Evolutionary conservation across 202 grass and related monocot genomes (phyloP).

Genomic region (Alloteropsis angusta): DNA sequence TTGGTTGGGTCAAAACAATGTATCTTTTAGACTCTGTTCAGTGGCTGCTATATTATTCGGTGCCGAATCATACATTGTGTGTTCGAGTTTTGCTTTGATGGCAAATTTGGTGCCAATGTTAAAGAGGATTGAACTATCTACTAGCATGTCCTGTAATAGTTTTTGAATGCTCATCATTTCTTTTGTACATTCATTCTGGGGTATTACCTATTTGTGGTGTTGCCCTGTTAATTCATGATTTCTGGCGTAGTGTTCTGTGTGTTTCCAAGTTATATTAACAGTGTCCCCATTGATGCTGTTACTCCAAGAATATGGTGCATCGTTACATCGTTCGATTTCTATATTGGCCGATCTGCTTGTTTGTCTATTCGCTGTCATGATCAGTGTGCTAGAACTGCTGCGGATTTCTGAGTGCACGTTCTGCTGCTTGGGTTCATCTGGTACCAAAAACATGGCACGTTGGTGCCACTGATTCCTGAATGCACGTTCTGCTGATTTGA

Average conservation of each 20-base stretch:
- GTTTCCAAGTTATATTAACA: not conserved
- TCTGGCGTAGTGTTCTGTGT: not conserved
- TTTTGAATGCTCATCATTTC: not conserved
- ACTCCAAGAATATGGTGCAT: not conserved
- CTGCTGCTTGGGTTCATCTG: not conserved
- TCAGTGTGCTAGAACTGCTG: not conserved
- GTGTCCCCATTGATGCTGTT: not conserved
- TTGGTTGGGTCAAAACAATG: constrained; percentile 20
- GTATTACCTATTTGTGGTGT: not conserved
- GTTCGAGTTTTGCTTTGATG: constrained; percentile 1
- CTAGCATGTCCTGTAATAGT: constrained; percentile 7
- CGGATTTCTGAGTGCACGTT: not conserved
- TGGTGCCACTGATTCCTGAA: not conserved
- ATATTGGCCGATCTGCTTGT: not conserved
- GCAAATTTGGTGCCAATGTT: constrained; percentile 14
- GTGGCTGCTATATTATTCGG: constrained; percentile 32
- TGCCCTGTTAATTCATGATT: constrained; percentile 7
- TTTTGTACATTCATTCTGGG: constrained; percentile 20
- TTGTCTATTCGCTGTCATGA: not conserved
- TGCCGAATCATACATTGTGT: constrained; percentile 25
- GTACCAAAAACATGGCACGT: not conserved
- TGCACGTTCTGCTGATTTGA: not conserved
- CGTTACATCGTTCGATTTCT: not conserved
- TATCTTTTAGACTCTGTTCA: constrained; percentile 24
- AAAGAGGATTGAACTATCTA: constrained; percentile 10